Evolutionary conservation across 2,329 filamentous ascomycete species (phyloP).

Genomic region (Xylariaceae sp.): DNA sequence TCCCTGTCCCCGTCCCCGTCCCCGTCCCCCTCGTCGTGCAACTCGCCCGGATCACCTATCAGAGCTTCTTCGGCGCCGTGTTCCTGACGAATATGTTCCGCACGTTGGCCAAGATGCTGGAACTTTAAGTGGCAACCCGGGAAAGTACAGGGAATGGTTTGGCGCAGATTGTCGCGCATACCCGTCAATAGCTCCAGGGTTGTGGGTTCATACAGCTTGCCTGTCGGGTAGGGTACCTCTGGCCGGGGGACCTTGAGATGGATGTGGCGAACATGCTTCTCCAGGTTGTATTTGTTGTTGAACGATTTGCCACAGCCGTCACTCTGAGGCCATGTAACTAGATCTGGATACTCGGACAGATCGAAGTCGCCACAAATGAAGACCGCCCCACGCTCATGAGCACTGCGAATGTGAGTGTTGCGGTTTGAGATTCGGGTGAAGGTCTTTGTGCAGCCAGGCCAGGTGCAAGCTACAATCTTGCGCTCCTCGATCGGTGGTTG

Average conservation of each 20-base stretch:
- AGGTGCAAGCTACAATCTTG: constrained; percentile 63
- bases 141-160: constrained; percentile 41
- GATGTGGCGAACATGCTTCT: constrained; percentile 79
- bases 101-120: constrained; percentile 47
- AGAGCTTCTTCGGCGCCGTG: constrained; percentile 15
- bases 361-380: constrained; percentile 76
- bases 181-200: constrained; percentile 43
- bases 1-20: too few relatives aligned
- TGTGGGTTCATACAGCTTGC: constrained; percentile 21
- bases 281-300: constrained; percentile 70
- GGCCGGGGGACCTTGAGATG: constrained; percentile 63
- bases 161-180: constrained; percentile 36
- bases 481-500: constrained; percentile 51
- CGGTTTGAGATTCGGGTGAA: constrained; percentile 86
- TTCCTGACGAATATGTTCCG: constrained; percentile 38
- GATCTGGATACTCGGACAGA: constrained; percentile 51
- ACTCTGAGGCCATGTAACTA: constrained; percentile 60
- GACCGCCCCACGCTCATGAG: constrained; percentile 65
- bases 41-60: too few relatives aligned
- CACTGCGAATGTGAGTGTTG: constrained; percentile 70
- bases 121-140: constrained; percentile 44
- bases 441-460: constrained; percentile 64
- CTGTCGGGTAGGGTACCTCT: constrained; percentile 9
- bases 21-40: too few relatives aligned
- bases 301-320: constrained; percentile 74